phyloP scores from a whole-genome alignment of 257 asterid species.

The Galeopsis tetrahit region DNA sequence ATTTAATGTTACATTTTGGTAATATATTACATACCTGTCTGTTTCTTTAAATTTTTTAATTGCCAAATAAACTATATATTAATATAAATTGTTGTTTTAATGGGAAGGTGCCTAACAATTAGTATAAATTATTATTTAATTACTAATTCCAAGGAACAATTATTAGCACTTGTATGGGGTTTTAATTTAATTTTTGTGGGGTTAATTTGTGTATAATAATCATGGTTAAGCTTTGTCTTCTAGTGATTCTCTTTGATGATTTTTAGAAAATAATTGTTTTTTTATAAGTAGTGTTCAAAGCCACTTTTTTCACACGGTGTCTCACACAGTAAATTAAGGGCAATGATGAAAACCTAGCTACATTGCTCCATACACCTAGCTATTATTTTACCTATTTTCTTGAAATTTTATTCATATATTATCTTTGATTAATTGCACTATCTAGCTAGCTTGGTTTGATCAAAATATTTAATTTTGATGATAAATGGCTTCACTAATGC shows the following conservation, averaged over 20 bases:
- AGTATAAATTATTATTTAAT: conserved; percentile 29
- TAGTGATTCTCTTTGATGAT: conserved; percentile 30
- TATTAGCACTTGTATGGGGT: conserved; percentile 31
- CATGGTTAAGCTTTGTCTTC: conserved; percentile 28
- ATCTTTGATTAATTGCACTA: not conserved
- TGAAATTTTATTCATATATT: not conserved
- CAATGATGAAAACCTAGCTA: not conserved
- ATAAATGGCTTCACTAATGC: not conserved
- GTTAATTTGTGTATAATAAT: not conserved
- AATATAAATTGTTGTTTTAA: conserved; percentile 17
- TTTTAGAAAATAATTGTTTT: not conserved
- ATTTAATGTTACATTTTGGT: not conserved
- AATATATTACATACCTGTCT: too few species aligned
- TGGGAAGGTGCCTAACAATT: conserved; percentile 35
- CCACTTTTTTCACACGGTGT: conserved; percentile 29
- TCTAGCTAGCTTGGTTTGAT: not conserved
- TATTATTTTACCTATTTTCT: not conserved
- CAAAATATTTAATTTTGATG: not conserved
- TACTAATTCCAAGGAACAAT: conserved; percentile 47
- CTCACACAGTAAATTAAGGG: conserved; percentile 21
- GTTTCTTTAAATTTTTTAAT: too few species aligned
- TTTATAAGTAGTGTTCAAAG: conserved; percentile 25
- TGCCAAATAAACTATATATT: not conserved
- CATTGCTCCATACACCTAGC: not conserved
- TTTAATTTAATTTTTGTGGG: conserved; percentile 5